phyloP scores from a whole-genome alignment of 441 rosid species.

The Heliophila coronopifolia region DNA sequence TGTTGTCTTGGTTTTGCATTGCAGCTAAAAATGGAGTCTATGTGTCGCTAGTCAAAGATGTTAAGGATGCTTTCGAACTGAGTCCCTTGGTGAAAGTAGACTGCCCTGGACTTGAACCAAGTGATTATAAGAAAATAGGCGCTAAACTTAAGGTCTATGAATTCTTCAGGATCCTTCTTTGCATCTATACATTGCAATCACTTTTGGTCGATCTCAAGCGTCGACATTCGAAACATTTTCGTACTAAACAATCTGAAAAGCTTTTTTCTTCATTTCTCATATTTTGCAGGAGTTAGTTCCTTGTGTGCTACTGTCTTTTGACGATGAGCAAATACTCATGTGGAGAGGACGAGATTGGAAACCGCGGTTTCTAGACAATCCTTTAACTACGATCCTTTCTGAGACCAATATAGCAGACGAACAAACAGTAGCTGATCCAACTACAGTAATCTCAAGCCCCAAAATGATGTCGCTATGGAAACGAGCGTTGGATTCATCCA shows the following conservation, averaged over 20 bases:
- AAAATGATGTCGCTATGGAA: constrained; percentile 73
- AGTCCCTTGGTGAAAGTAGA: constrained; percentile 72
- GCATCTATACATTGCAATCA: background rate
- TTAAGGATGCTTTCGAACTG: constrained; percentile 78
- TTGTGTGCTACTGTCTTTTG: constrained; percentile 79
- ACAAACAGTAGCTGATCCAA: constrained; percentile 27
- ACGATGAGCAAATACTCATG: constrained; percentile 79
- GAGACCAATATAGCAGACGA: constrained; percentile 24
- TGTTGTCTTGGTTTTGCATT: constrained; percentile 14
- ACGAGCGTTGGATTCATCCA: constrained; percentile 59
- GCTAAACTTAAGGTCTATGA: constrained; percentile 78
- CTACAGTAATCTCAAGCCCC: constrained; percentile 48
- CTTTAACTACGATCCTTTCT: constrained; percentile 30
- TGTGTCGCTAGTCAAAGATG: constrained; percentile 62
- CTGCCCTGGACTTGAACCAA: constrained; percentile 70
- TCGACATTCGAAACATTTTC: too few species aligned
- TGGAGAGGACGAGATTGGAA: constrained; percentile 90
- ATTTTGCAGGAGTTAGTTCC: constrained; percentile 75
- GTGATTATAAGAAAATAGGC: constrained; percentile 85
- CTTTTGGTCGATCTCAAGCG: too few species aligned
- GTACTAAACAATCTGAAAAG: constrained; percentile 11
- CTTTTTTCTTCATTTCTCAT: background rate
- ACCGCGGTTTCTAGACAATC: constrained; percentile 42
- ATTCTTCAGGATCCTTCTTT: background rate
- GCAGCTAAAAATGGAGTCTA: constrained; percentile 87